Base-by-base conservation (phyloP, 495 filamentous ascomycete genomes). In the Friedmanniomyces endolithicus region DNA sequence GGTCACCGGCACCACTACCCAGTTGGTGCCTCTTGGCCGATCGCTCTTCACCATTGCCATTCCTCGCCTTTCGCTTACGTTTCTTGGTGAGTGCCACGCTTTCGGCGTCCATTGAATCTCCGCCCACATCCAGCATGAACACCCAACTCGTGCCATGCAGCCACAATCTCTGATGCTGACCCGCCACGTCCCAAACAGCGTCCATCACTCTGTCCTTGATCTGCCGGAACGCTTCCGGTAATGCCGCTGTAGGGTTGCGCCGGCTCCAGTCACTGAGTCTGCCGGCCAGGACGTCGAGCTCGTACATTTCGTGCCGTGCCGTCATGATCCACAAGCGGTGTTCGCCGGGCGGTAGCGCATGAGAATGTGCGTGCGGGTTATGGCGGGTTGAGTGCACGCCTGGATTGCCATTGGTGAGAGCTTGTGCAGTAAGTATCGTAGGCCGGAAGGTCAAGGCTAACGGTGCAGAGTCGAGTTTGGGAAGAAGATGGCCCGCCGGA, bases 101-200 rank as follows among this genome's bases (percentile, higher is more conserved):
- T 11, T 22, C 31, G 76, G 48, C 14, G 17, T 56, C 54, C 22
- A 25, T 39, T 11, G 95, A 73, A 63, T 97, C 84, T 51, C 78
- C 76, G 6, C 76, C 77, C 6, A 95, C 64, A 67, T 97, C 88
- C 56, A 97, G 79, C 90, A 97, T 97, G 77, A 85, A 95, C 50
- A 99, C 65, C 78, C 88, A 96, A 0, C 78, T 79, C 8, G 75
- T 74, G 11, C 88, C 90, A 65, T 90, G 95, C 8, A 96, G 67
- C 89, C 92, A 97, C 1, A 90, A 68, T 6, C 89, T 76, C 50
- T 84, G 73, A 14, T 72, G 72, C 16, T 62, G 60, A 1, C 68
- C 63, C 23, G 69, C 71, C 1, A 84, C 69, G 64, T 95, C 87
- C 90, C 94, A 99, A 20, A 95, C 64, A 43, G 82, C 81, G 17